Percentiles rank a stretch among this genome's conserved stretches.
Evolutionary conservation across 83 land plant species (phyloP).

Genomic region (Picea abies): DNA sequence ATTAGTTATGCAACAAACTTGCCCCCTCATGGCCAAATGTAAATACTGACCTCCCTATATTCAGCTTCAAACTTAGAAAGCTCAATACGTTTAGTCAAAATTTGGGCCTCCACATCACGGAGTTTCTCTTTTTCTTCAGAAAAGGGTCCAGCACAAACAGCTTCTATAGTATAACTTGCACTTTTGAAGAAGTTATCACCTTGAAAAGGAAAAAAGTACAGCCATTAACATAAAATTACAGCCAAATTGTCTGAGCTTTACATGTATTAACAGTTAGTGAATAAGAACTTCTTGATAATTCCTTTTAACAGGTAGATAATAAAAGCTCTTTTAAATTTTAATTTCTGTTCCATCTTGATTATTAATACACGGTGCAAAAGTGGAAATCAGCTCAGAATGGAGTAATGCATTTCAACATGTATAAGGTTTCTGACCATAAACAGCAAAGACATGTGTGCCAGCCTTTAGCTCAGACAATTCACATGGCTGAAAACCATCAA

Average conservation of each 20-base stretch:
- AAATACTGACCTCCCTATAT: slow-evolving; percentile 75
- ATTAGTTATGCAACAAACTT: neutral
- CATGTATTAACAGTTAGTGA: neutral
- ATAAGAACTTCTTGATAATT: neutral
- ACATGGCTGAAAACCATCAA: slow-evolving; percentile 98
- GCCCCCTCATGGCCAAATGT: slow-evolving; percentile 10
- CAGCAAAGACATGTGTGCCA: slow-evolving; percentile 92
- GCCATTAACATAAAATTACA: neutral
- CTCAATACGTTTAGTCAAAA: slow-evolving; percentile 81
- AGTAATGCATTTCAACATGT: neutral
- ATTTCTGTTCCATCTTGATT: neutral
- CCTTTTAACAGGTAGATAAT: neutral
- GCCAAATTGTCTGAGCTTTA: neutral
- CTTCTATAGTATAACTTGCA: slow-evolving; percentile 92
- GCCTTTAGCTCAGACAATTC: slow-evolving; percentile 89
- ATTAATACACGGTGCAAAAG: neutral
- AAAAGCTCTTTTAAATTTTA: neutral
- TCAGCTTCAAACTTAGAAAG: slow-evolving; percentile 91
- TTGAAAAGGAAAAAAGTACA: slow-evolving; percentile 20
- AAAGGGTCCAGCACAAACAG: slow-evolving; percentile 77
- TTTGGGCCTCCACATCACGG: slow-evolving; percentile 75
- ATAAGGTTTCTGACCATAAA: slow-evolving; percentile 68
- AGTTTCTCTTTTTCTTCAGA: slow-evolving; percentile 67
- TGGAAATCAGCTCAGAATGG: neutral
- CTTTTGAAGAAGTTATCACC: slow-evolving; percentile 99